Conservation (phyloP, 1,139 yeast genomes). For the Taphrina betulina region DNA sequence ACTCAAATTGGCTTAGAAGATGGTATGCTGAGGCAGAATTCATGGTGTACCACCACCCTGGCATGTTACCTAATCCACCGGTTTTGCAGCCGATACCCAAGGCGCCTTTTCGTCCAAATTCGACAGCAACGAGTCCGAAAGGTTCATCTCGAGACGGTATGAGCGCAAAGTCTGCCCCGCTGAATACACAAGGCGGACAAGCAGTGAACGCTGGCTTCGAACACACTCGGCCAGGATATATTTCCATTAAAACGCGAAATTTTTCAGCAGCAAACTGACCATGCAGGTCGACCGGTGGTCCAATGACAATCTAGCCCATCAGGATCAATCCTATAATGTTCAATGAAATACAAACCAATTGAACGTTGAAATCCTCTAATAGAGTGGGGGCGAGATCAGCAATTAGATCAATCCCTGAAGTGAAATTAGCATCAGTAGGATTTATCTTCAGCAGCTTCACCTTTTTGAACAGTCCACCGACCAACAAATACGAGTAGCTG, state of each 20-base stretch:
- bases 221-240: conserved; percentile 31
- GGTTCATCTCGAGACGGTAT: conserved; percentile 35
- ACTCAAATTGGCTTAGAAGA: conserved; percentile 28
- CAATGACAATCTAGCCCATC: conserved; percentile 17
- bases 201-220: conserved; percentile 33
- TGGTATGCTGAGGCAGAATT: conserved; percentile 31
- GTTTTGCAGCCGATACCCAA: conserved; percentile 34
- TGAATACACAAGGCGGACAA: conserved; percentile 32
- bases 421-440: too few relatives aligned
- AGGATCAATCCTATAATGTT: neutral
- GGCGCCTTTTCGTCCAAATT: conserved; percentile 34
- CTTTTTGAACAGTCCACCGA: conserved; percentile 34
- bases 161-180: conserved; percentile 34
- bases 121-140: conserved; percentile 34
- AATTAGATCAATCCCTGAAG: conserved; percentile 30
- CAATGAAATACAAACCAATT: conserved; percentile 2
- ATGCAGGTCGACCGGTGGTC: conserved; percentile 32
- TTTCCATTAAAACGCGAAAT: conserved; percentile 27
- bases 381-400: conserved; percentile 34
- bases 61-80: conserved; percentile 34
- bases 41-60: conserved; percentile 35
- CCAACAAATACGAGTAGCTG: conserved; percentile 34
- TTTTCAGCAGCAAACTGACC: conserved; percentile 34
- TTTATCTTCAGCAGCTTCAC: too few relatives aligned
- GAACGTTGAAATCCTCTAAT: conserved; percentile 30